Evolutionary conservation across 1,139 yeast species (phyloP).

Genomic region (Geotrichum phurueaensis): DNA sequence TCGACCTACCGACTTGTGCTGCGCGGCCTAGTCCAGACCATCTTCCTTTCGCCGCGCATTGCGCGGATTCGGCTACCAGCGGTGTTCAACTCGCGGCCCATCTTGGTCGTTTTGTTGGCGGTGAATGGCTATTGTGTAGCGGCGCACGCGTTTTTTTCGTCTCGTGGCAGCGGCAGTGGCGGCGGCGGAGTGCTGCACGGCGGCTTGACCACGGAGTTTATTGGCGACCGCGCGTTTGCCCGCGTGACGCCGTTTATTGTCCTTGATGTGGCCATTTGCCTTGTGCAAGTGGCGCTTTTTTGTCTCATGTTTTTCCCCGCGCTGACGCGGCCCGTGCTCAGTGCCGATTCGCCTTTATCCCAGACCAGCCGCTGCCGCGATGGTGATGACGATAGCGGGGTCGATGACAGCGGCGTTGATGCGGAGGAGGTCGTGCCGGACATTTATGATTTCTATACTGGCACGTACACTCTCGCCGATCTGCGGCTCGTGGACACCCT

Average conservation of each 20-base stretch:
- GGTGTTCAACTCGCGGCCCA: conserved; percentile 23
- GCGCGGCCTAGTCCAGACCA: conserved; percentile 25
- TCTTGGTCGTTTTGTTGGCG: conserved; percentile 22
- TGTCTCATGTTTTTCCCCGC: conserved; percentile 21
- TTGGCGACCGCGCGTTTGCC: conserved; percentile 28
- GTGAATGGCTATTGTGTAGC: conserved; percentile 22
- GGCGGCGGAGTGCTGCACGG: conserved; percentile 29
- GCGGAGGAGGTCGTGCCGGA: background rate
- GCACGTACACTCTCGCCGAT: background rate
- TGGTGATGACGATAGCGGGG: background rate
- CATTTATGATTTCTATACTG: background rate
- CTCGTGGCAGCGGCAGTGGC: conserved; percentile 14
- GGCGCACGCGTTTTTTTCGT: conserved; percentile 15
- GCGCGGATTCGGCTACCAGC: conserved; percentile 21
- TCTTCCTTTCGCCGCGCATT: conserved; percentile 25
- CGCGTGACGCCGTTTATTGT: conserved; percentile 23
- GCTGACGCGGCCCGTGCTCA: background rate
- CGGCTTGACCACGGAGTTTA: conserved; percentile 34
- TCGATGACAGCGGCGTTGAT: background rate
- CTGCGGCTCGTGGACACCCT: background rate
- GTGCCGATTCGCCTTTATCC: background rate
- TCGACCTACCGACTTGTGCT: conserved; percentile 25
- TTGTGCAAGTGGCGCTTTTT: conserved; percentile 25
- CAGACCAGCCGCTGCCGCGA: background rate
- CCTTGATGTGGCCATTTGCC: conserved; percentile 25